Evolutionary conservation across 1,139 yeast species (phyloP).

Genomic region (Geotrichum fermentans): DNA sequence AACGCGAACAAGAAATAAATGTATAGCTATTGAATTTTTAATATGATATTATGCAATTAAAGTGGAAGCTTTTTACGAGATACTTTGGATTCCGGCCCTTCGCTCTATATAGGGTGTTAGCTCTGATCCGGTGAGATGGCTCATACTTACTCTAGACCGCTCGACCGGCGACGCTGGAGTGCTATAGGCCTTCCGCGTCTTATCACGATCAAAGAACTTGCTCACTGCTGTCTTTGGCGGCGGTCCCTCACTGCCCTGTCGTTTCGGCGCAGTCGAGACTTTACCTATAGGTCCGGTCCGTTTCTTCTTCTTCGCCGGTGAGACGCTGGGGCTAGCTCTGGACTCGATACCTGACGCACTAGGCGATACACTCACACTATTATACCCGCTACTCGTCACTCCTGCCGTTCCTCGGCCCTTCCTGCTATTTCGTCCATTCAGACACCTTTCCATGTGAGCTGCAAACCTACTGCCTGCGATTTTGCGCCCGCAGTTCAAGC

Average conservation of each 20-base stretch:
- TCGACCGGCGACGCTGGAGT: constrained; percentile 17
- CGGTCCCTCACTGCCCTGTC: constrained; percentile 24
- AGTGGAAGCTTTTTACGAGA: not conserved
- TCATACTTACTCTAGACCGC: constrained; percentile 14
- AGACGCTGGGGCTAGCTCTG: constrained; percentile 13
- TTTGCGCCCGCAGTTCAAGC: constrained; percentile 77
- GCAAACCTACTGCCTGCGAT: constrained; percentile 92
- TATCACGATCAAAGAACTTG: constrained; percentile 27
- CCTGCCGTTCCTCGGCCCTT: constrained; percentile 14
- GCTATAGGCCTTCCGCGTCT: constrained; percentile 11
- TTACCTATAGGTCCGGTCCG: constrained; percentile 1
- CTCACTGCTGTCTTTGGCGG: constrained; percentile 30
- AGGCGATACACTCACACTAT: constrained; percentile 24
- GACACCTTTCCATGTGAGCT: constrained; percentile 83
- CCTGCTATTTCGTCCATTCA: constrained; percentile 48
- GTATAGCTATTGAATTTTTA: not conserved
- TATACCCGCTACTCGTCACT: constrained; percentile 21
- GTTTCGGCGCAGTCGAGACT: not conserved
- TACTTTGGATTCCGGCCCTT: not conserved
- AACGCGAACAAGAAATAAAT: constrained; percentile 11
- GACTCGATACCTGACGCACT: constrained; percentile 12
- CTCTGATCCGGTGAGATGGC: not conserved
- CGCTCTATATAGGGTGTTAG: not conserved
- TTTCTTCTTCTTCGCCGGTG: constrained; percentile 23
- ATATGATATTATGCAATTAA: not conserved